Base-by-base conservation (phyloP, 768 basidiomycete species). In the Phaffia australis region DNA sequence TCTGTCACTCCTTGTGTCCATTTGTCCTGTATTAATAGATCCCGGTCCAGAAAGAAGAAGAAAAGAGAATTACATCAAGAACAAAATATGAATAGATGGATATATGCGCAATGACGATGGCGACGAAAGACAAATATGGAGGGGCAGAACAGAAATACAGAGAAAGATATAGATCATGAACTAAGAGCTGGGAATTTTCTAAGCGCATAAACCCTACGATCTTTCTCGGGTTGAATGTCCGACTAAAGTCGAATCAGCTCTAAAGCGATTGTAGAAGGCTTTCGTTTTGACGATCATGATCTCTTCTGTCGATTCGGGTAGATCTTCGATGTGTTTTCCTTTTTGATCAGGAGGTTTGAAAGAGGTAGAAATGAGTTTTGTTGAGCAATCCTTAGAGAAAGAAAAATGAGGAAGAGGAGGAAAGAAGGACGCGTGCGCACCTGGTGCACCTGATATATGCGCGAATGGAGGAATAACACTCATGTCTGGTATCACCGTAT, bases 281-380 rank as follows among this genome's bases (percentile, higher is more conserved):
- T 94, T 94, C 1, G 90, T 90, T 69, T 83, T 81, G 0, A 85
- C 82, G 75, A 97, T 92, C 0, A 91, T 84, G 70, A 87, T 83
- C 72, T 98, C 94, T 75, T 94, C 91, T 21, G 89, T 93, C 19
- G 91, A 89, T 76, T 97, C 94, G 0, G 93, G 88, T 11, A 95
- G 82, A 72, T 91, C 88, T 74, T 86, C 85, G 1, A 87, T 74
- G 69, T 90, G 89, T 2, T 83, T 83, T 27, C 89, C 93, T 93
- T 68, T 30, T 18, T 16, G n/a, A 54, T 27, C 6, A 46, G n/a
- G 48, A 11, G 46, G 47, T 3, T 29, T 4, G 29, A 30, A 3
- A 32, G 49, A 19, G 30, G 60, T 14, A 51, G 11, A 30, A 46
- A 25, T 23, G 16, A 29, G 49, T 2, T 15, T 42, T 4, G 11